Conservation (phyloP, 192 early-diverging fungal genomes). For the Diversispora eburnea region DNA sequence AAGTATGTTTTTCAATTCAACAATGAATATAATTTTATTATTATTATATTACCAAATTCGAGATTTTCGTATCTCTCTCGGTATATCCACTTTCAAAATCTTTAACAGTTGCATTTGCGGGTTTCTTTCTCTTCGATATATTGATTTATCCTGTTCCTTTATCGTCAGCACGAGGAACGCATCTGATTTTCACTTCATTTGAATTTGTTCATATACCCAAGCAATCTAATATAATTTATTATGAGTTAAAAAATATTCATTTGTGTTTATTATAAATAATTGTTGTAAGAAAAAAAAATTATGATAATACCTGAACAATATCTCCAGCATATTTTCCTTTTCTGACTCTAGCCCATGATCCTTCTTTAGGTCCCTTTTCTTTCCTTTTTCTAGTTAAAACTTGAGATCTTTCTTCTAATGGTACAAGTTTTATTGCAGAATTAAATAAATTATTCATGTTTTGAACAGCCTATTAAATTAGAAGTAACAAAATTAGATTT, state of each 20-base stretch:
- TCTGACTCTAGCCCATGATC: slow-evolving; percentile 85
- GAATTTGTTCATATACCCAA: slow-evolving; percentile 55
- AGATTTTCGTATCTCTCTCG: slow-evolving; percentile 74
- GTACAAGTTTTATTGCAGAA: slow-evolving; percentile 73
- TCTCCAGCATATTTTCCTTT: slow-evolving; percentile 93
- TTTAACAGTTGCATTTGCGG: slow-evolving; percentile 43
- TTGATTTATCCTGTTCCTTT: slow-evolving; percentile 33
- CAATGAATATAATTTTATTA: not conserved
- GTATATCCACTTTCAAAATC: slow-evolving; percentile 80
- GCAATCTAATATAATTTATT: slow-evolving; percentile 37
- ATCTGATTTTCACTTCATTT: slow-evolving; percentile 61
- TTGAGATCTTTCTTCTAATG: slow-evolving; percentile 88
- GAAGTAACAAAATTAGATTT: not conserved
- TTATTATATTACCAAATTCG: slow-evolving; percentile 41
- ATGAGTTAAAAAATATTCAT: not conserved
- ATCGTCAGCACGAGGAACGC: slow-evolving; percentile 60
- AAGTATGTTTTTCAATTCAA: not conserved
- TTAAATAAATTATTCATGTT: slow-evolving; percentile 74
- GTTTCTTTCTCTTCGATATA: slow-evolving; percentile 51
- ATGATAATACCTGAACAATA: slow-evolving; percentile 72
- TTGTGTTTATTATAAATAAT: not conserved
- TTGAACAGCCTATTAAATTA: slow-evolving; percentile 53
- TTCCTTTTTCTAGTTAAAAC: slow-evolving; percentile 73
- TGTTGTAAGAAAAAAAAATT: not conserved
- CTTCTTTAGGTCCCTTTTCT: slow-evolving; percentile 56